Percentiles rank a stretch among this genome's conserved stretches.
Conservation (phyloP, 768 basidiomycete species). For the Tremella mesenterica region DNA sequence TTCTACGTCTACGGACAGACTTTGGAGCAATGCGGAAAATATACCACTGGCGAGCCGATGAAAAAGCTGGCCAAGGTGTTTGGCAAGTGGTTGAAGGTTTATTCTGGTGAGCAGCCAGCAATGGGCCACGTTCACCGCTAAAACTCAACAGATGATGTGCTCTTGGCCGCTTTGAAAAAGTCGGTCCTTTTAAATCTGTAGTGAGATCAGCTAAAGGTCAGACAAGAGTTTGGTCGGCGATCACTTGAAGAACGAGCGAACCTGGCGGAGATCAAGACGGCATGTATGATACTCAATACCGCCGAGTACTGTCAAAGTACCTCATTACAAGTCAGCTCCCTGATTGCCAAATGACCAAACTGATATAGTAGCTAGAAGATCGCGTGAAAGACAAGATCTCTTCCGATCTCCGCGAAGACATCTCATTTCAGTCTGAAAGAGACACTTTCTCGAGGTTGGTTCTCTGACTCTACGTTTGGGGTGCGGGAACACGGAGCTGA, state of each 20-base stretch:
- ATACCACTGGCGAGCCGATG: constrained; percentile 74
- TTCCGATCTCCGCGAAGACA: constrained; percentile 63
- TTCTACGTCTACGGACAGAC: constrained; percentile 97
- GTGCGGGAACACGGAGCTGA: too few relatives aligned
- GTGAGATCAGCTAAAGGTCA: background rate
- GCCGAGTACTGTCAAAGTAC: constrained; percentile 95
- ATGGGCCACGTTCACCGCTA: constrained; percentile 9
- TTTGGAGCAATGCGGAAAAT: constrained; percentile 83
- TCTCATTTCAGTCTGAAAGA: constrained; percentile 73
- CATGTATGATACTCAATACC: constrained; percentile 87
- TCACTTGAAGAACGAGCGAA: constrained; percentile 78
- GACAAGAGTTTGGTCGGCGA: constrained; percentile 50
- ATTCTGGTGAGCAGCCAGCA: too few relatives aligned
- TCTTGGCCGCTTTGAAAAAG: constrained; percentile 67
- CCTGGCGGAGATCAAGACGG: constrained; percentile 62
- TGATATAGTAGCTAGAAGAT: constrained; percentile 58
- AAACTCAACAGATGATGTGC: constrained; percentile 94
- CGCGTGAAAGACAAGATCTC: constrained; percentile 76
- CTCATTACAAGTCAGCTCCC: constrained; percentile 55
- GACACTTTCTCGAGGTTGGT: constrained; percentile 80
- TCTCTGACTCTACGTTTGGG: background rate
- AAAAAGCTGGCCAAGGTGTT: constrained; percentile 72
- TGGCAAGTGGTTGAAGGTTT: constrained; percentile 88
- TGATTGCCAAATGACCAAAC: background rate
- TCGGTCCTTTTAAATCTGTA: constrained; percentile 36